Percentiles rank a stretch among this genome's conserved stretches.
Evolutionary conservation across 768 basidiomycete species (phyloP).

Genomic region (Podaxis sp.): DNA sequence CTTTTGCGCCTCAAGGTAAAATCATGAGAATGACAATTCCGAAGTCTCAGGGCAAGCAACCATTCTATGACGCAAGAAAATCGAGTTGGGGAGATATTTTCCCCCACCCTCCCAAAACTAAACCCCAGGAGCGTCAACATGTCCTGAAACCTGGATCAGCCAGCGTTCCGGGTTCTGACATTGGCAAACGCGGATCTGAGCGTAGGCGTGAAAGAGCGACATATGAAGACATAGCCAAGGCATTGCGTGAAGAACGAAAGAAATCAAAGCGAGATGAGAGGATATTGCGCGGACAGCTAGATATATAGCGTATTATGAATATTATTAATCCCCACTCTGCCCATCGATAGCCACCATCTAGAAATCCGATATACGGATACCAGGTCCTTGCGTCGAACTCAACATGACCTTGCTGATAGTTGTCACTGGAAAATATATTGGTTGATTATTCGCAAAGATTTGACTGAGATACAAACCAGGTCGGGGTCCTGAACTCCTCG

Average conservation of each 20-base stretch:
- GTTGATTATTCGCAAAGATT: not conserved
- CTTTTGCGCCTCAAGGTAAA: constrained; percentile 55
- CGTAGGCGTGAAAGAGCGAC: constrained; percentile 20
- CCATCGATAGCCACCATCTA: constrained; percentile 28
- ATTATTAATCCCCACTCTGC: constrained; percentile 14
- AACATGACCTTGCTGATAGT: constrained; percentile 79
- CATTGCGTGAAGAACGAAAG: constrained; percentile 25
- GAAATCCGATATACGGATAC: constrained; percentile 81
- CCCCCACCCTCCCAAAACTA: constrained; percentile 84
- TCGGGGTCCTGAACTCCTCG: constrained; percentile 39
- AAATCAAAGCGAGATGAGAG: constrained; percentile 19
- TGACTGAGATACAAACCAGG: constrained; percentile 39
- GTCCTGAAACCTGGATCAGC: constrained; percentile 1
- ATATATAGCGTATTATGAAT: constrained; percentile 7
- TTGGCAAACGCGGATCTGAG: constrained; percentile 45
- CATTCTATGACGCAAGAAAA: constrained; percentile 93
- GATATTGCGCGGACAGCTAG: constrained; percentile 4
- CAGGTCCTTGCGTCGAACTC: constrained; percentile 86
- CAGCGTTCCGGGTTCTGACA: constrained; percentile 31
- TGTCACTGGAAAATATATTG: constrained; percentile 46
- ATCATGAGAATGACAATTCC: constrained; percentile 91
- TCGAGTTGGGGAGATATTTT: constrained; percentile 93
- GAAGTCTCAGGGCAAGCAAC: constrained; percentile 93
- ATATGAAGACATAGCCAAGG: constrained; percentile 24
- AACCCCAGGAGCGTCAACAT: constrained; percentile 56